Base-by-base conservation (phyloP, 2,329 filamentous ascomycete genomes). In the Aureobasidium melanogenum region DNA sequence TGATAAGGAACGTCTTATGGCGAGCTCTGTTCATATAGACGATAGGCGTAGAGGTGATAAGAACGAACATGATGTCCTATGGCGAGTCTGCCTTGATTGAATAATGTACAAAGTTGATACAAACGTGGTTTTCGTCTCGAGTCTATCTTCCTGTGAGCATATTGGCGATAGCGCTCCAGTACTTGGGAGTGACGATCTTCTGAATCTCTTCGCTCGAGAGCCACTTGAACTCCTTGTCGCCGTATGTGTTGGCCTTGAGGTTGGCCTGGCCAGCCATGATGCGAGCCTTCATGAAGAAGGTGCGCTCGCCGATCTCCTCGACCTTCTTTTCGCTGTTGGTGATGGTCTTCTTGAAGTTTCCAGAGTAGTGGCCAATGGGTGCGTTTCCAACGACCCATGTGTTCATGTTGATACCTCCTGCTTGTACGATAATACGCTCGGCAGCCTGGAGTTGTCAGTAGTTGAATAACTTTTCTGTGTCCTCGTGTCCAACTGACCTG, bases 241-340 rank as follows among this genome's bases (percentile, higher is more conserved):
- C 88, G 61, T 88, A 82, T 64, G 79, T 77, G 76, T 94, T 96
- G 63, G 79, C 80, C 64, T 79, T 78, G 57, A 97, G 75, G 73
- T 96, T 84, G 32, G 88, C 91, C 77, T 97, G 94, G n/a, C 94
- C 94, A 36, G 92, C 91, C 88, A 97, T 90, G 74, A 99, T 97
- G 65, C 94, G 85, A 55, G 86, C 89, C 81, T 97, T 97, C 80
- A 97, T 84, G 82, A 96, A 97, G 76, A 99, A 99, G 2, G 86
- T 87, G 82, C 96, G 97, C 70, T 88, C 83, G 59, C 89, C 91
- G 61, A 81, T 76, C 60, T 81, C 75, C 66, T 79, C 70, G 28
- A 68, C 62, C 32, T 69, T 69, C 44, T 69, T 64, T 12, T 64
- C 62, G n/a, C 66, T 66, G 50, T 69, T 65, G 62, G 62, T 65